Evolutionary conservation across 2,329 filamentous ascomycete genomes (phyloP).

Genomic region (Aaosphaeria pasadenensis): DNA sequence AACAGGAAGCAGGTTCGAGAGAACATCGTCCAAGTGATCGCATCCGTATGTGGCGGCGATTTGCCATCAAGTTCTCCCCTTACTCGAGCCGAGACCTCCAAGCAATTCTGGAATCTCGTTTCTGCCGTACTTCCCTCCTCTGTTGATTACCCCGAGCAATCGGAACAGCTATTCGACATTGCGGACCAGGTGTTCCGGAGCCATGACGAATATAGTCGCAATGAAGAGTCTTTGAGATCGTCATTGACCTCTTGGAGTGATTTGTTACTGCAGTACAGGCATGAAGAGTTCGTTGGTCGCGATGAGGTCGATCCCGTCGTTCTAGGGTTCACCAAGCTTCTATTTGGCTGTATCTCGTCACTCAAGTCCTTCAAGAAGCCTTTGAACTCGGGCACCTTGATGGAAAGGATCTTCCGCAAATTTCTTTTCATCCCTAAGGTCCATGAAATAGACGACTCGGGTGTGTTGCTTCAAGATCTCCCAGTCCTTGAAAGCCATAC

Average conservation of each 20-base stretch:
- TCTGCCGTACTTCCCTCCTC: conserved; percentile 26
- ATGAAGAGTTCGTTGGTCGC: conserved; percentile 33
- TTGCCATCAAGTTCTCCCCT: conserved; percentile 32
- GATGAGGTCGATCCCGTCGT: conserved; percentile 35
- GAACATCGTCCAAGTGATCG: conserved; percentile 24
- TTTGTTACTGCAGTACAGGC: conserved; percentile 30
- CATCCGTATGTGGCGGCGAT: conserved; percentile 33
- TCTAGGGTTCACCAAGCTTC: conserved; percentile 39
- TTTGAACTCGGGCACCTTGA: conserved; percentile 25
- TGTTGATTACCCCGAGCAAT: conserved; percentile 18
- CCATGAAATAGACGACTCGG: conserved; percentile 9
- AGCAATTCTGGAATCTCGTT: conserved; percentile 33
- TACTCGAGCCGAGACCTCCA: conserved; percentile 24
- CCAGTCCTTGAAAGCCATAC: conserved; percentile 36
- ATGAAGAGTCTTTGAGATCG: conserved; percentile 26
- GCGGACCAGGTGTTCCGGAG: conserved; percentile 34
- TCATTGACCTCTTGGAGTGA: conserved; percentile 30
- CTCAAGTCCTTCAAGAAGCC: conserved; percentile 40
- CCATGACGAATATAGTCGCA: conserved; percentile 30
- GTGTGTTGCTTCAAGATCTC: conserved; percentile 5
- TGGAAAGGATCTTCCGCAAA: conserved; percentile 31
- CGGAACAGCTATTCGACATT: conserved; percentile 33
- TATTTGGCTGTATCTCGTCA: conserved; percentile 37
- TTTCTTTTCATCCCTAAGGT: conserved; percentile 30
- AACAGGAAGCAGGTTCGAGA: conserved; percentile 20